phyloP scores from a whole-genome alignment of 352 stramenopile species.

The Phytophthora palmivora region DNA sequence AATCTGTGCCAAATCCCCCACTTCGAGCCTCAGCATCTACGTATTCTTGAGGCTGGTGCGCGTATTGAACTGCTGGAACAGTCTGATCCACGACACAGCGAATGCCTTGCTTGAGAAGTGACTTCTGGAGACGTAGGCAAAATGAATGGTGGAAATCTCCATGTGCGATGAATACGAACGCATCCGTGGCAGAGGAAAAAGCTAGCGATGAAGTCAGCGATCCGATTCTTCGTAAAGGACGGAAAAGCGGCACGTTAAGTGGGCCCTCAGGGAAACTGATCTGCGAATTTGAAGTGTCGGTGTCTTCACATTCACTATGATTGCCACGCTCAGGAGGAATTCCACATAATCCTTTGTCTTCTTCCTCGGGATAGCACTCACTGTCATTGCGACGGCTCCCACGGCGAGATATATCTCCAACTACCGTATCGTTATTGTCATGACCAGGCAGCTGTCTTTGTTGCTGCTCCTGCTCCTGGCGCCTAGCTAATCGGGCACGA shows the following conservation, averaged over 20 bases:
- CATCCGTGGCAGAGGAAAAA: constrained; percentile 28
- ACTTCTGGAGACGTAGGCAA: constrained; percentile 61
- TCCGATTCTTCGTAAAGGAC: constrained; percentile 27
- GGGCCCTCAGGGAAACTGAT: constrained; percentile 27
- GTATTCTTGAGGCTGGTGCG: constrained; percentile 30
- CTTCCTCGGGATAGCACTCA: constrained; percentile 23
- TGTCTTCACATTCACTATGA: constrained; percentile 25
- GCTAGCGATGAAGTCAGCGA: constrained; percentile 32
- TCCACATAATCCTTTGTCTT: constrained; percentile 24
- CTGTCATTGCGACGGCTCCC: constrained; percentile 27
- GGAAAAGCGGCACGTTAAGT: constrained; percentile 32
- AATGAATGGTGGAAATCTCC: constrained; percentile 79
- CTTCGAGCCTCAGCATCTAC: constrained; percentile 17
- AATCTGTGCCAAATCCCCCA: constrained; percentile 19
- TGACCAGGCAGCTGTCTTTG: constrained; percentile 36
- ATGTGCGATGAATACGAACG: constrained; percentile 81
- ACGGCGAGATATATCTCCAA: constrained; percentile 15
- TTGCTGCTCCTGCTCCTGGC: constrained; percentile 37
- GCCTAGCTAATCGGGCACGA: constrained; percentile 53
- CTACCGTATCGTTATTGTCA: constrained; percentile 27
- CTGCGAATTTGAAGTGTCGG: constrained; percentile 21
- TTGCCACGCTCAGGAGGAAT: constrained; percentile 8
- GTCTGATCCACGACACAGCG: constrained; percentile 64
- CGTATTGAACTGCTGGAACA: constrained; percentile 56
- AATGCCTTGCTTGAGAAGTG: constrained; percentile 66